phyloP scores from a whole-genome alignment of 495 filamentous ascomycete species.

The Gamarada debralockiae region DNA sequence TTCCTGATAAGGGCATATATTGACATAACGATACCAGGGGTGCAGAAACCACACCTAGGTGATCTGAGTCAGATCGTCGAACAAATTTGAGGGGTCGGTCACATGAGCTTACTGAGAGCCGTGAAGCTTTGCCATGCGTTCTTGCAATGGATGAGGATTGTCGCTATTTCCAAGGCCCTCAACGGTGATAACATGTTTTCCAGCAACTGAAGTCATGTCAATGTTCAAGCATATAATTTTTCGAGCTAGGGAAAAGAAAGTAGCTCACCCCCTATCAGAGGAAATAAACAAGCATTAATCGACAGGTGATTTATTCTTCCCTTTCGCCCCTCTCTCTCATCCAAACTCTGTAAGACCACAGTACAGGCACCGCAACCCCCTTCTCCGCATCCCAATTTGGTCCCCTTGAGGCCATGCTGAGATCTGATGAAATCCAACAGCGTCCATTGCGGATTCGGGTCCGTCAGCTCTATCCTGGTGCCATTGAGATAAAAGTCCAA shows the following conservation, averaged over 20 bases:
- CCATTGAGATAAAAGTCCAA: conserved; percentile 18
- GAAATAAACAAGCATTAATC: conserved; percentile 19
- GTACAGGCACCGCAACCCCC: no score
- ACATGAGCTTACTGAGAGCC: conserved; percentile 30
- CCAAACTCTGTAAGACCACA: no score
- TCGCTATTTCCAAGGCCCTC: conserved; percentile 34
- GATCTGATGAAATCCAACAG: conserved; percentile 45
- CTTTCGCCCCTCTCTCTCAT: no score
- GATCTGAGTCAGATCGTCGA: not conserved
- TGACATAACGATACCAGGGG: conserved; percentile 39
- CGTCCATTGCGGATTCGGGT: no score
- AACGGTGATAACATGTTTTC: conserved; percentile 39
- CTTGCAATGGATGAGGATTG: conserved; percentile 37
- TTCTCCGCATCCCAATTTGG: conserved; percentile 54
- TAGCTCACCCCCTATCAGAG: conserved; percentile 16
- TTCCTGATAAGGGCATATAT: conserved; percentile 38
- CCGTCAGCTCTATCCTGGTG: no score
- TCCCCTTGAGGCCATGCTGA: conserved; percentile 45
- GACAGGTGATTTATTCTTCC: no score
- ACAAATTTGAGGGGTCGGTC: not conserved
- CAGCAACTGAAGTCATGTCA: conserved; percentile 23
- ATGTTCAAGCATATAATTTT: not conserved
- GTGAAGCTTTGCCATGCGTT: conserved; percentile 38
- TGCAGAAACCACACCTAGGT: conserved; percentile 28
- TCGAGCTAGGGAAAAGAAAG: not conserved